phyloP scores from a whole-genome alignment of 2,329 filamentous ascomycete species.

The Taxawa tesnikishii region DNA sequence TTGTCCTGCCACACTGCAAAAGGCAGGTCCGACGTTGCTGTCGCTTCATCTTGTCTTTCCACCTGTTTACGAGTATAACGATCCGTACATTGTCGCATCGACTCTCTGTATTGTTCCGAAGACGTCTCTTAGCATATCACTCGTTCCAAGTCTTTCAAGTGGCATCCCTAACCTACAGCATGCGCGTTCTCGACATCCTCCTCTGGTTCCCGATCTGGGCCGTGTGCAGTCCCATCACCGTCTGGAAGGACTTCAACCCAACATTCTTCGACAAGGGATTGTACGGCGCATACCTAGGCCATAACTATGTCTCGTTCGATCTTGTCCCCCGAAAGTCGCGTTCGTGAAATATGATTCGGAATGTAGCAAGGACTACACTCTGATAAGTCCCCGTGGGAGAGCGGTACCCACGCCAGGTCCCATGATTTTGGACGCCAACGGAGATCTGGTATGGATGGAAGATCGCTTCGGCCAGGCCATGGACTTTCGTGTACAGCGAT shows the following conservation, averaged over 20 bases:
- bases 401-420: constrained; percentile 16
- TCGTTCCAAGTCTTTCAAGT: no score
- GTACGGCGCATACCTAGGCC: constrained; percentile 16
- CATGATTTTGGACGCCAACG: constrained; percentile 20
- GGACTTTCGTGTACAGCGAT: constrained; percentile 21
- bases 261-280: background rate
- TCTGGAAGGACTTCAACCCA: background rate
- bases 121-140: no score
- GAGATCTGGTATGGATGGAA: constrained; percentile 21
- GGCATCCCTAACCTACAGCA: no score
- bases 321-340: constrained; percentile 10
- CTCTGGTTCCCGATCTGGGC: no score
- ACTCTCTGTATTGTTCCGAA: no score
- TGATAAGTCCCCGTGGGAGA: constrained; percentile 17
- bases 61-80: no score
- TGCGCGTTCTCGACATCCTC: no score
- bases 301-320: constrained; percentile 15
- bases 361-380: constrained; percentile 16
- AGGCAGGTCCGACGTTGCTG: no score
- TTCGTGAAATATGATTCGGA: constrained; percentile 16
- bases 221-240: no score
- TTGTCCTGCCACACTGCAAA: no score
- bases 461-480: constrained; percentile 17
- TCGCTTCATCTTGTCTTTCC: no score
- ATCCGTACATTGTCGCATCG: no score